Evolutionary conservation across 768 basidiomycete species (phyloP).

Genomic region (Lenzites betulinus): DNA sequence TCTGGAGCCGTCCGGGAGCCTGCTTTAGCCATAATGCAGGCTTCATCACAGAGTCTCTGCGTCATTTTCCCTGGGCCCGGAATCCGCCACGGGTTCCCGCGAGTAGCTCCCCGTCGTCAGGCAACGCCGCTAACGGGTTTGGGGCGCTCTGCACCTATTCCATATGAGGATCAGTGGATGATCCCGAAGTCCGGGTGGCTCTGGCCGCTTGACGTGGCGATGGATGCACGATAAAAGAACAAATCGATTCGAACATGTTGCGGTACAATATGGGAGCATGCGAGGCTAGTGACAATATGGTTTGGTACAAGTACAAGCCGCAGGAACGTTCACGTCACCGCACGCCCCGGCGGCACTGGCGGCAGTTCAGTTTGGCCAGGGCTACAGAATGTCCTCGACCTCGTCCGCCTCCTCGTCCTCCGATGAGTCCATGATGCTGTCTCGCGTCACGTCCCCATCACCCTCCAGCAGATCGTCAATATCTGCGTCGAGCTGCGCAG

Average conservation of each 20-base stretch:
- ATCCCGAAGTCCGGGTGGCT: too few species aligned
- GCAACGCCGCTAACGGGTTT: not conserved
- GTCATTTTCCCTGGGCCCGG: not conserved
- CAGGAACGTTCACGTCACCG: too few species aligned
- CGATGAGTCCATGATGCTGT: slow-evolving; percentile 52
- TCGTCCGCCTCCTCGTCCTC: slow-evolving; percentile 45
- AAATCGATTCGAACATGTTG: not conserved
- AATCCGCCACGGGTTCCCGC: too few species aligned
- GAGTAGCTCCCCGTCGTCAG: not conserved
- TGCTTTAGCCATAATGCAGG: slow-evolving; percentile 11
- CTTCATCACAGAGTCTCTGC: not conserved
- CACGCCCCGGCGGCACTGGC: too few species aligned
- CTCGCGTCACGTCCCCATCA: slow-evolving; percentile 35
- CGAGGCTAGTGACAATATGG: not conserved
- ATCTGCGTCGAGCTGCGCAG: slow-evolving; percentile 16
- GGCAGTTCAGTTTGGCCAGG: too few species aligned
- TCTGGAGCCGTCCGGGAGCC: slow-evolving; percentile 20
- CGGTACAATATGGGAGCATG: not conserved
- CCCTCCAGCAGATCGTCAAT: slow-evolving; percentile 21
- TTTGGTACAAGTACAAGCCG: not conserved
- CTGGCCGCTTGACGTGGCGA: not conserved
- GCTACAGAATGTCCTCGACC: slow-evolving; percentile 29
- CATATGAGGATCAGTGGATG: too few species aligned
- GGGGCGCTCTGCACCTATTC: too few species aligned
- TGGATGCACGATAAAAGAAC: too few species aligned